Base-by-base conservation (phyloP, 2,329 filamentous ascomycete species). In the Aspergillus nomiae region DNA sequence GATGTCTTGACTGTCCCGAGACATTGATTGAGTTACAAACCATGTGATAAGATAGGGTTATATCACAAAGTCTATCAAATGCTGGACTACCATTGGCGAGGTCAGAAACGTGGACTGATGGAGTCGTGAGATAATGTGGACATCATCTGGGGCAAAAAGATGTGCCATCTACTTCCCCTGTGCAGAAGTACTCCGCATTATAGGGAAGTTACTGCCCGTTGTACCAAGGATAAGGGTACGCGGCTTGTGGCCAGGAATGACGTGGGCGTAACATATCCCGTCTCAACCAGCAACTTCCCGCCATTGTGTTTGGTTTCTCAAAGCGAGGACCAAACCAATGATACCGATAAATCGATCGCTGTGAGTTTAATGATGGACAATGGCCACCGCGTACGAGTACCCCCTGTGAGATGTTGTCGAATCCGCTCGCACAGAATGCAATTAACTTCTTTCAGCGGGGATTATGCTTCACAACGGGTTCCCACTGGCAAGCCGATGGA, bases 201-300 rank as follows among this genome's bases (percentile, higher is more conserved):
- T 28, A 19, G 14, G 14, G 46, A 28, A 26, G 26, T 24, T 48
- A 48, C 45, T 48, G 24, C 1, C 8, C 30, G 28, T 32, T 6
- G 50, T 55, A 30, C 46, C 53, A 55, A 55, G 34, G 19, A 7
- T 19, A 43, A 19, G 54, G 32, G 53, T 36, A 36, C 34, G 34
- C 30, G 54, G 54, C 54, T 56, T 41, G 32, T 56, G 34, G 34
- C 26, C 12, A 55, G 32, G 53, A 14, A 59, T 59, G 58, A 59
- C 58, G 58, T 43, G 58, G 43, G 58, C 24, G 28, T 59, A 41
- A 45, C 48, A 41, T 59, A 59, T 43, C n/a, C 8, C 45, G 38
- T 54, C 34, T 16, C 30, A 38, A 43, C 46, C 19, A 48, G 38
- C 24, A 24, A 24, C 16, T 24, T 16, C 12, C 24, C 14, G 14